Base-by-base conservation (phyloP, 148 eudicot species). In the Silene conica region DNA sequence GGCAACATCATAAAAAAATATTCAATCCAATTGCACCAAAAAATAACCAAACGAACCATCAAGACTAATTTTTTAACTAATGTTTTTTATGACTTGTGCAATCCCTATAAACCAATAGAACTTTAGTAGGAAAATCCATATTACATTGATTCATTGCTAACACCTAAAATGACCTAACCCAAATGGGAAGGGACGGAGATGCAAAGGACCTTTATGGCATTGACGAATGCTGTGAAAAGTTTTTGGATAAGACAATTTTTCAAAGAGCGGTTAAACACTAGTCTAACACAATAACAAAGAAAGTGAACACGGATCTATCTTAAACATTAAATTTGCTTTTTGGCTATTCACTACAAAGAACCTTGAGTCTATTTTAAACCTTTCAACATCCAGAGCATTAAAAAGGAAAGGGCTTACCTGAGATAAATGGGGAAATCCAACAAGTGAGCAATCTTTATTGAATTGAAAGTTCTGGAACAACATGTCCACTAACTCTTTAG, bases 401-500 rank as follows among this genome's bases (percentile, higher is more conserved):
- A 12, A 67, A 65, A 57, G 8, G 63, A 45, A 65, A 41, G 4
- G 55, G 68, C n/a, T 79, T 79, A 96, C 99, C 99, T 83, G 84
- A 63, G 96, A 82, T 77, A 90, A 73, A 64, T 83, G 83, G 41
- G 80, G 81, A 81, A 80, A 76, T 31, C 86, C 82, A 62, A 50
- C 82, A 71, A 70, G 74, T 57, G 77, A 80, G 63, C 67, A 23
- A 66, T 74, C 78, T 78, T 70, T 76, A 71, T 73, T 67, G 68
- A 82, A 83, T 64, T 82, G 85, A 79, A 89, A 90, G 69, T 77
- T 81, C 56, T 72, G 79, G 52, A 82, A 73, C 46, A 96, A 79
- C 75, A 66, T 64, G 48, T 92, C 88, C 80, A 88, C 85, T 80
- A 96, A 78, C 73, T 90, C 86, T 82, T 89, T 90, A 19, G 97